These are phyloP conservation scores for Umbelopsis ramanniana DNA, from an alignment of 192 early-diverging fungal species.

Conservation along the genomic window DNA sequence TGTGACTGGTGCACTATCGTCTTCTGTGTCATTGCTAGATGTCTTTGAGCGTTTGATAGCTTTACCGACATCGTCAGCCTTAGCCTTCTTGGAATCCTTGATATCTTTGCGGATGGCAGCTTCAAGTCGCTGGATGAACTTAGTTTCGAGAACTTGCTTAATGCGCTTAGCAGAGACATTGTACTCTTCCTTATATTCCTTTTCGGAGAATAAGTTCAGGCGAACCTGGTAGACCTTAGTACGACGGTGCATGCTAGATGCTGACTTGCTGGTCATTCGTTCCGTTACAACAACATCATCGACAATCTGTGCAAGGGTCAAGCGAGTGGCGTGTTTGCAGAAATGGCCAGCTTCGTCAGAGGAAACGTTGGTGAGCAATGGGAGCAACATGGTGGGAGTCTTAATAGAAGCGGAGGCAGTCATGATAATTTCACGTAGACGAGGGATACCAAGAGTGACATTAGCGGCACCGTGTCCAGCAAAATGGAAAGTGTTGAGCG, in stretches of 20 bases:
- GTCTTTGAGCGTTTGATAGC: constrained; percentile 25
- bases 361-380: constrained; percentile 66
- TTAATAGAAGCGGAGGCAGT: constrained; percentile 89
- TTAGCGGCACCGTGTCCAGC: constrained; percentile 97
- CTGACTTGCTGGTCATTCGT: constrained; percentile 59
- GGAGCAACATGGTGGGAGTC: constrained; percentile 94
- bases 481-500: constrained; percentile 99
- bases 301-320: constrained; percentile 84
- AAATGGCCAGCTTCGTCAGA: constrained; percentile 68
- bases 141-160: constrained; percentile 70
- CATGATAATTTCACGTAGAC: constrained; percentile 99
- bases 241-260: constrained; percentile 51
- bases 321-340: constrained; percentile 70
- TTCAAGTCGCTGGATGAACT: constrained; percentile 79
- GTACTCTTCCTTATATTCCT: constrained; percentile 80
- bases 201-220: constrained; percentile 82
- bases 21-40: constrained; percentile 42
- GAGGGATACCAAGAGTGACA: constrained; percentile 99
- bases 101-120: constrained; percentile 77
- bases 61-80: constrained; percentile 42
- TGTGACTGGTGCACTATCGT: constrained; percentile 43
- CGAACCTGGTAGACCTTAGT: constrained; percentile 80
- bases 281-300: constrained; percentile 88
- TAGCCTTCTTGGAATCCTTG: constrained; percentile 58
- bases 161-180: constrained; percentile 70